These are phyloP conservation scores for Penicillium sp. DNA, from an alignment of 2,329 filamentous ascomycete genomes.

Conservation along the genomic window DNA sequence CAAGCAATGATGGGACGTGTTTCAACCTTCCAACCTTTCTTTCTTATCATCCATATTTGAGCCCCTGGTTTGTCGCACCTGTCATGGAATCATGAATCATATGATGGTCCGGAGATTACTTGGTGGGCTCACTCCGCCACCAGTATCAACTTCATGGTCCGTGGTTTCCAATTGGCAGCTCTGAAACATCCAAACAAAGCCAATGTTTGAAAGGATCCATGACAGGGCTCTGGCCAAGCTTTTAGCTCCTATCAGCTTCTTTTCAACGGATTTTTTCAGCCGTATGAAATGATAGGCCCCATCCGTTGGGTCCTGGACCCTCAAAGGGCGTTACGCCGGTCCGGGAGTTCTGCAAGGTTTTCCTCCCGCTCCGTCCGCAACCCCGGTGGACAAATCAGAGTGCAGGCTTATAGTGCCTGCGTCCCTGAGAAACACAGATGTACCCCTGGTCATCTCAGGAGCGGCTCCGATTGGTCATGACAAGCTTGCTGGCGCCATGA, in stretches of 20 bases:
- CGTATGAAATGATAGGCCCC: constrained; percentile 9
- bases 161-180: constrained; percentile 15
- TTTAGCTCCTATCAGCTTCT: neutral
- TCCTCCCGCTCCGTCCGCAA: constrained; percentile 5
- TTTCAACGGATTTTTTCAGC: neutral
- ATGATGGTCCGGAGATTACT: neutral
- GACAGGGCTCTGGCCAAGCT: neutral
- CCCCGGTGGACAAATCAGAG: constrained; percentile 11
- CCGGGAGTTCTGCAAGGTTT: constrained; percentile 15
- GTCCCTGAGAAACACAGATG: constrained; percentile 16
- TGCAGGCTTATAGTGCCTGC: constrained; percentile 1
- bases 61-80: too few species aligned
- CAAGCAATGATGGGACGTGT: neutral
- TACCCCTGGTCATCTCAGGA: constrained; percentile 8
- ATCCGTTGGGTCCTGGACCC: neutral
- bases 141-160: neutral
- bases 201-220: constrained; percentile 2
- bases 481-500: neutral
- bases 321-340: constrained; percentile 18
- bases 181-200: constrained; percentile 11
- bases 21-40: neutral
- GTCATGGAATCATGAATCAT: neutral
- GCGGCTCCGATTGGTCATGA: constrained; percentile 14
- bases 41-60: neutral
- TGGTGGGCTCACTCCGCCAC: constrained; percentile 2